Evolutionary conservation across 257 asterid species (phyloP).

Genomic region (Nicotiana obtusifolia): DNA sequence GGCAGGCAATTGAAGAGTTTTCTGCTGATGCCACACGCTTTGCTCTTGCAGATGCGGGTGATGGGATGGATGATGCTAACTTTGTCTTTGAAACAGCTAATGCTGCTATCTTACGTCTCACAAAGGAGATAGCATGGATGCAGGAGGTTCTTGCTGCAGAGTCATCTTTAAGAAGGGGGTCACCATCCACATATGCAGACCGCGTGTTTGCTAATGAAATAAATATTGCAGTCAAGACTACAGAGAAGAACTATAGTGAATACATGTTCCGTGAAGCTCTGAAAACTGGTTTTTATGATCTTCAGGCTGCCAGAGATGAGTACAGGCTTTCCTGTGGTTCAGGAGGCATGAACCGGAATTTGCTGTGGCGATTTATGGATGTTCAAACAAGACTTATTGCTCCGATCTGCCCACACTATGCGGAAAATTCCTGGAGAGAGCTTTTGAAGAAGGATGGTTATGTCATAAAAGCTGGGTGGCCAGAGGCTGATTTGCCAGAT

Average conservation of each 20-base stretch:
- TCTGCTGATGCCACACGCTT: conserved; percentile 98
- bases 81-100: conserved; percentile 88
- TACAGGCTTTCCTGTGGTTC: conserved; percentile 76
- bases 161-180: conserved; percentile 51
- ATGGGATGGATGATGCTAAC: conserved; percentile 96
- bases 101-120: conserved; percentile 86
- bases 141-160: conserved; percentile 63
- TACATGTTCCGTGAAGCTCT: conserved; percentile 83
- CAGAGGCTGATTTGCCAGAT: conserved; percentile 63
- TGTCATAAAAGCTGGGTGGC: conserved; percentile 72
- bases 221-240: conserved; percentile 57
- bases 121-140: conserved; percentile 88
- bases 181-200: conserved; percentile 59
- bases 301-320: conserved; percentile 89
- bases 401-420: conserved; percentile 84
- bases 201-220: conserved; percentile 76
- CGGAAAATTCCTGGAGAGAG: conserved; percentile 70
- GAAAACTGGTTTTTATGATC: conserved; percentile 80
- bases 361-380: conserved; percentile 71
- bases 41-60: conserved; percentile 98
- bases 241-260: conserved; percentile 69
- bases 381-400: conserved; percentile 69
- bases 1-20: conserved; percentile 82
- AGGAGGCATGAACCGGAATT: conserved; percentile 68
- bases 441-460: conserved; percentile 71